Percentiles rank a stretch among this genome's conserved stretches.
Evolutionary conservation across 345 rosid species (phyloP).

Genomic region (Excoecaria agallocha): DNA sequence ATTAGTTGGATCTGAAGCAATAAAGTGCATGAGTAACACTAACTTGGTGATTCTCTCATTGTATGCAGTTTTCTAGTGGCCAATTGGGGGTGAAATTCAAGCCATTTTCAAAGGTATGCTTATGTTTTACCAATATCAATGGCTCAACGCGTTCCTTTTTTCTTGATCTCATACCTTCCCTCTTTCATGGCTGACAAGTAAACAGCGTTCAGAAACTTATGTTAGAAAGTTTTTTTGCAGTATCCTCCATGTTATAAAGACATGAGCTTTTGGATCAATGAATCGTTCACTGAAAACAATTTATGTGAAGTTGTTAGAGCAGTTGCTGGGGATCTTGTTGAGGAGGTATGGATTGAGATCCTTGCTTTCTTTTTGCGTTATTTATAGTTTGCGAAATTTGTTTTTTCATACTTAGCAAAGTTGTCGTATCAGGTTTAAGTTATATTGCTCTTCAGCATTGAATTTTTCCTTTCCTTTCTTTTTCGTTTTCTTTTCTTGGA

Average conservation of each 20-base stretch:
- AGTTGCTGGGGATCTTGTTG: conserved; percentile 91
- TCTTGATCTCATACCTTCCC: neutral
- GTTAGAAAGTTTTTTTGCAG: conserved; percentile 41
- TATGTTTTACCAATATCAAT: neutral
- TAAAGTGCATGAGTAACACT: neutral
- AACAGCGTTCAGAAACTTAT: neutral
- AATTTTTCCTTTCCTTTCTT: too few relatives aligned
- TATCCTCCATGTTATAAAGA: conserved; percentile 97
- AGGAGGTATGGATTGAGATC: conserved; percentile 59
- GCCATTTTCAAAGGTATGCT: conserved; percentile 85
- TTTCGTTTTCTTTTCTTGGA: too few relatives aligned
- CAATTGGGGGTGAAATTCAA: conserved; percentile 85
- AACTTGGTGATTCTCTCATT: conserved; percentile 12
- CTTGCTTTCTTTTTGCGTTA: neutral
- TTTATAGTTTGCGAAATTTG: neutral
- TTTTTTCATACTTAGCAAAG: neutral
- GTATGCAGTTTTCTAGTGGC: conserved; percentile 63
- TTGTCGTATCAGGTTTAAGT: neutral
- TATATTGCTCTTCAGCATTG: neutral
- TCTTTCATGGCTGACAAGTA: neutral
- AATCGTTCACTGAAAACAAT: conserved; percentile 90
- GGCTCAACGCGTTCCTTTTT: neutral
- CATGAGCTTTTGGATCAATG: conserved; percentile 93
- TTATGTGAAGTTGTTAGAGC: conserved; percentile 89
- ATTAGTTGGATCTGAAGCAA: neutral